Conservation (phyloP, 176 grass and related monocot genomes). For the Cymbopogon citratus region DNA sequence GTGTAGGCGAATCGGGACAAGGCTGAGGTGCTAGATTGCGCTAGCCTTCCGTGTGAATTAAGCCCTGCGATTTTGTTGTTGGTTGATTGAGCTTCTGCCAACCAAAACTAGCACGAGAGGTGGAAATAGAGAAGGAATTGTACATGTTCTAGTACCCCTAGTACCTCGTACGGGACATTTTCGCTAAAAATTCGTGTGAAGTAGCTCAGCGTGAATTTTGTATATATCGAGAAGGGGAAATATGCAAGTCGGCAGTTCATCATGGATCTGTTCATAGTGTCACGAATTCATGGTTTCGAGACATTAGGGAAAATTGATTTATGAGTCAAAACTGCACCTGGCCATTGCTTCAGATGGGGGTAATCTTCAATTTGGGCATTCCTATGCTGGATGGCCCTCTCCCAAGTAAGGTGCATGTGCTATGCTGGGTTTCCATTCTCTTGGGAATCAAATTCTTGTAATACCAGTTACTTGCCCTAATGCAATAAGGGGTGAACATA, state of each 20-base stretch:
- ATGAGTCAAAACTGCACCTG: conserved; percentile 13
- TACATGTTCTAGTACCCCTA: not conserved
- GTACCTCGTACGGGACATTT: not conserved
- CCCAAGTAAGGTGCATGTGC: not conserved
- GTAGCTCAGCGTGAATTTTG: not conserved
- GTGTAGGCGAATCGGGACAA: not conserved
- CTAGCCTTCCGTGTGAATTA: not conserved
- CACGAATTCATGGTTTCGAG: not conserved
- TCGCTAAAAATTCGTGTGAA: not conserved
- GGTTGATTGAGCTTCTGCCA: not conserved
- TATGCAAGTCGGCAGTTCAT: not conserved
- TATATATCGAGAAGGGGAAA: not conserved
- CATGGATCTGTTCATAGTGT: not conserved
- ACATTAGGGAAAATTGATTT: not conserved
- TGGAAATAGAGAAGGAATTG: too few species aligned
- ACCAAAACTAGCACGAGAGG: not conserved
- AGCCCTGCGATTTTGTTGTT: not conserved
- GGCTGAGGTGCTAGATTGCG: not conserved
- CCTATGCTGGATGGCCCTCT: conserved; percentile 12
- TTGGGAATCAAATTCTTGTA: not conserved
- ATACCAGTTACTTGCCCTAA: not conserved
- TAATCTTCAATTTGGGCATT: not conserved
- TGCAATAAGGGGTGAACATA: not conserved
- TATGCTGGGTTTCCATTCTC: not conserved
- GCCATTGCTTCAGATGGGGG: conserved; percentile 10